Conservation (phyloP, 768 basidiomycete genomes). For the Trametes maxima region DNA sequence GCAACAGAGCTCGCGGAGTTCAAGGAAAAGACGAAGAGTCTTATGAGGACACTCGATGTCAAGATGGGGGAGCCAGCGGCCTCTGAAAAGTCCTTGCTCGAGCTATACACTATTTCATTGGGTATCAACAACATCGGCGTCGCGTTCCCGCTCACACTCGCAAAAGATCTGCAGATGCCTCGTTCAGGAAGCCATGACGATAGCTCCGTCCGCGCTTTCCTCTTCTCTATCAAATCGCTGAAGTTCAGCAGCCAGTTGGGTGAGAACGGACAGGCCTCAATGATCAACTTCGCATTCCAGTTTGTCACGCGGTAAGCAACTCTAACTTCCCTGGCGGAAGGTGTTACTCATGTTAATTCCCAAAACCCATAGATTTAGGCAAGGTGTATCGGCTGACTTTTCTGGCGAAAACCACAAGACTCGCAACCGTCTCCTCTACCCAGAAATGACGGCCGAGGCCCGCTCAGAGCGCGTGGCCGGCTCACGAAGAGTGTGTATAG, state of each 20-base stretch:
- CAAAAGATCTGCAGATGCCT: constrained; percentile 57
- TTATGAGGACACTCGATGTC: constrained; percentile 77
- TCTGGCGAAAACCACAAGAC: constrained; percentile 65
- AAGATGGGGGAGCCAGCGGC: constrained; percentile 45
- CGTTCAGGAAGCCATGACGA: constrained; percentile 42
- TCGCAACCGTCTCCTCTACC: constrained; percentile 74
- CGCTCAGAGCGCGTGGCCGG: constrained; percentile 53
- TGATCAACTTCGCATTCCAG: constrained; percentile 79
- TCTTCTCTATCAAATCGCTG: constrained; percentile 80
- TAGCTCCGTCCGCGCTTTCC: constrained; percentile 70
- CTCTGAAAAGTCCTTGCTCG: constrained; percentile 52
- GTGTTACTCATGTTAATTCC: neutral
- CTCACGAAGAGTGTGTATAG: constrained; percentile 59
- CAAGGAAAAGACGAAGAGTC: constrained; percentile 73
- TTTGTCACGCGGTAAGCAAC: constrained; percentile 71
- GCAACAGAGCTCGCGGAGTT: constrained; percentile 79
- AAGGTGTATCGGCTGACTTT: constrained; percentile 71
- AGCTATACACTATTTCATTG: constrained; percentile 55
- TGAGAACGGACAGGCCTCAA: constrained; percentile 74
- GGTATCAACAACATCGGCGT: constrained; percentile 75
- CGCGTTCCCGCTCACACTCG: constrained; percentile 80
- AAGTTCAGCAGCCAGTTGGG: constrained; percentile 73
- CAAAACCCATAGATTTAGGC: constrained; percentile 66
- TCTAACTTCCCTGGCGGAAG: neutral
- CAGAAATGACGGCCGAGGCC: constrained; percentile 77